These are phyloP conservation scores for Karstenula rhodostoma DNA, from an alignment of 2,329 filamentous ascomycete genomes.

Conservation along the genomic window DNA sequence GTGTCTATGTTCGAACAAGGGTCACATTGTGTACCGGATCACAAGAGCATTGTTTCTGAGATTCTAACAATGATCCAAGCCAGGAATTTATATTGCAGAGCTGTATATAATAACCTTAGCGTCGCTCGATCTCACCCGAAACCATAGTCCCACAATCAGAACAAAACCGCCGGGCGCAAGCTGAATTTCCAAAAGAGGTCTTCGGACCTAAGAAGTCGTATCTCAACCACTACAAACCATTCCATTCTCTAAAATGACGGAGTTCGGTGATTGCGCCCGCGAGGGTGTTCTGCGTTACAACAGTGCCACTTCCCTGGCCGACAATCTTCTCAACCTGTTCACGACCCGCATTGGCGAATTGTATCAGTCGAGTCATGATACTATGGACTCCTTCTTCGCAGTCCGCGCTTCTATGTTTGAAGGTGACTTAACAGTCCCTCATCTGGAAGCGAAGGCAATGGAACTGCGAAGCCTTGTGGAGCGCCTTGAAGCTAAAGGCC, in stretches of 20 bases:
- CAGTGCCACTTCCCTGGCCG: neutral
- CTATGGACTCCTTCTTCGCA: neutral
- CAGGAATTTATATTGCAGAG: neutral
- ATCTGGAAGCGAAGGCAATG: neutral
- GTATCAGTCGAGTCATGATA: neutral
- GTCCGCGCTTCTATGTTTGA: slow-evolving; percentile 1
- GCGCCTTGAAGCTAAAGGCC: neutral
- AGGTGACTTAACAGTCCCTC: neutral
- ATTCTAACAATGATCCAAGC: neutral
- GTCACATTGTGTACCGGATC: neutral
- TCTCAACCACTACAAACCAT: neutral
- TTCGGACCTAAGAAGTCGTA: neutral
- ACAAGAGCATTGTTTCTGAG: neutral
- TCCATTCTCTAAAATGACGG: neutral
- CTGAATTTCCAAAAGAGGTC: neutral
- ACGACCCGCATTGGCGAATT: slow-evolving; percentile 1
- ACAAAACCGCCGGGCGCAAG: neutral
- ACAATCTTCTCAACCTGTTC: neutral
- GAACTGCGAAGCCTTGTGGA: neutral
- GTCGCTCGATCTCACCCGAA: neutral
- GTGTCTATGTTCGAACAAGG: neutral
- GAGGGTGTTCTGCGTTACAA: neutral
- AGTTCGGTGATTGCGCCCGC: neutral
- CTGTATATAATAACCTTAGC: neutral
- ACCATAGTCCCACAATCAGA: neutral